Conservation (phyloP, 345 rosid species). For the Salix dunnii region DNA sequence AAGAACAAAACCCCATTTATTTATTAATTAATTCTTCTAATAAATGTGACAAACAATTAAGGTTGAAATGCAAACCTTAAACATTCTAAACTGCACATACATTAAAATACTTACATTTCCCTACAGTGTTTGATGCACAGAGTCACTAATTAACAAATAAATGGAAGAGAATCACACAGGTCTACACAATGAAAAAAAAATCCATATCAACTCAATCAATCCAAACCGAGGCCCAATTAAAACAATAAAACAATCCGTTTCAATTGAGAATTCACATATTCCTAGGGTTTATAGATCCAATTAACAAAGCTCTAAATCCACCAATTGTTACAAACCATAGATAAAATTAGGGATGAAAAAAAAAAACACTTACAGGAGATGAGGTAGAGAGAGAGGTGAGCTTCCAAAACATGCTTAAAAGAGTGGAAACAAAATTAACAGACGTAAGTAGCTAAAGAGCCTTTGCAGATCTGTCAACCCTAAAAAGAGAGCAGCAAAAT, state of each 20-base stretch:
- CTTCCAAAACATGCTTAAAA: conserved; percentile 84
- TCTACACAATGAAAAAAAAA: neutral
- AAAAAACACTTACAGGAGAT: conserved; percentile 76
- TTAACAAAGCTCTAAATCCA: conserved; percentile 3
- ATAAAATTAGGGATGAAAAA: conserved; percentile 9
- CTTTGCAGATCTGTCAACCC: conserved; percentile 60
- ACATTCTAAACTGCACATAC: neutral
- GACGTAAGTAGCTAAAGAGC: conserved; percentile 9
- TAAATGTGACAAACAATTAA: neutral
- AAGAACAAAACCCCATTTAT: neutral
- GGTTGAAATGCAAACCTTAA: neutral
- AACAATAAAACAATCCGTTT: neutral
- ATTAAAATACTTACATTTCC: neutral
- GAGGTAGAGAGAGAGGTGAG: conserved; percentile 81
- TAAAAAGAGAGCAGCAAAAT: conserved; percentile 32
- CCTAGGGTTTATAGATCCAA: neutral
- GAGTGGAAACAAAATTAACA: conserved; percentile 18
- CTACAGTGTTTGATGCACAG: neutral
- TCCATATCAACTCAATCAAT: neutral
- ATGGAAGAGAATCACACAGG: neutral
- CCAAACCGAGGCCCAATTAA: neutral
- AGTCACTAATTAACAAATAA: neutral
- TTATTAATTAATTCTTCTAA: neutral
- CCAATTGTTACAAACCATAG: neutral
- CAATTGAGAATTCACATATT: neutral